Base-by-base conservation (phyloP, 352 stramenopile genomes). In the Globisporangium recalcitrans region DNA sequence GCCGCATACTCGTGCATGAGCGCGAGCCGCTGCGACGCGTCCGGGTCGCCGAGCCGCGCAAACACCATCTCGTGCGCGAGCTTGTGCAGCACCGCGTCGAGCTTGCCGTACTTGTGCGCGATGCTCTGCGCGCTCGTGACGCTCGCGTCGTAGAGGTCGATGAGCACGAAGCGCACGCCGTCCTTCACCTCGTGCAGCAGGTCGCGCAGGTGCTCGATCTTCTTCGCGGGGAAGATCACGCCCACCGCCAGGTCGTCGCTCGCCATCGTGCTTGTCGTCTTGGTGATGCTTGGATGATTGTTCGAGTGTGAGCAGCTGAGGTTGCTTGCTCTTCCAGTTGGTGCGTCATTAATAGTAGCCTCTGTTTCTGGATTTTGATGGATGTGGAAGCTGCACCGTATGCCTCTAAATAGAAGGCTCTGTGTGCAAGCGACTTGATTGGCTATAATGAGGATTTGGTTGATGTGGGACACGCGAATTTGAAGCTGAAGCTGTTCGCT, bases 41-140 rank as follows among this genome's bases (percentile, higher is more conserved):
- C 55, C 0, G 51, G 52, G 60, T 93, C 79, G 5, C 81, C 82
- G 31, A 88, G 68, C 6, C 59, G 68, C 16, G 73, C 71, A 55
- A 90, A 93, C 42, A 93, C 82, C 82, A 93, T 90, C 38, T 93
- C 85, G 60, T 93, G 85, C 44, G 82, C 82, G 49, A 93, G 63
- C 59, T 93, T 93, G 73, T 93, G 85, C 58, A 93, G 73, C 57
- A 93, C 38, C 22, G 71, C 85, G 68, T 91, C 77, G 49, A 91
- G 57, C 4, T 47, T 68, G 16, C 81, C 79, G 60, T 82, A 81
- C 47, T 65, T 67, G 21, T 65, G 63, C 16, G 60, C 52, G 14
- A 93, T 58, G 71, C 63, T 60, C 19, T 82, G 69, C 27, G 64
- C 54, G 40, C 70, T 59, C 26, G 31, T 64, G 14, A 75, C 62